Conservation (phyloP, 768 basidiomycete genomes). For the Phaffia australis region DNA sequence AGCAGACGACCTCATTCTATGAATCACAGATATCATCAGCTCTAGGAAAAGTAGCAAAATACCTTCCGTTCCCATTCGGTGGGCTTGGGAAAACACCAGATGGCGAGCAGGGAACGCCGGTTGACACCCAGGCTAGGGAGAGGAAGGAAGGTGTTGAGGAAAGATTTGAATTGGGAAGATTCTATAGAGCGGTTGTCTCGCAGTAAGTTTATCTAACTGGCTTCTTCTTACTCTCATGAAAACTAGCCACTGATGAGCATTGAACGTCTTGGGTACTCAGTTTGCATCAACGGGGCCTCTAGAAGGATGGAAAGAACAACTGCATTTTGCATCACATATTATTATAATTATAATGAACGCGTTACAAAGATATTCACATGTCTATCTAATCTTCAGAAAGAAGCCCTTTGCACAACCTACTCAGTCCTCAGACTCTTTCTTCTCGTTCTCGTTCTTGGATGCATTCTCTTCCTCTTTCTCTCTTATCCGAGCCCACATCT, state of each 20-base stretch:
- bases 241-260: no score
- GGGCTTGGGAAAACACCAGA: neutral
- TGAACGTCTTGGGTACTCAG: no score
- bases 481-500: no score
- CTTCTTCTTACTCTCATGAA: no score
- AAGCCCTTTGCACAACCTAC: no score
- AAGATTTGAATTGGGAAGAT: constrained; percentile 23
- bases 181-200: constrained; percentile 23
- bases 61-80: constrained; percentile 1
- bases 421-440: neutral
- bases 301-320: no score
- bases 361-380: no score
- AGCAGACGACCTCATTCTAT: neutral
- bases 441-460: neutral
- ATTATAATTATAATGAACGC: no score
- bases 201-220: constrained; percentile 12
- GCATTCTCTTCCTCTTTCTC: neutral
- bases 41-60: neutral
- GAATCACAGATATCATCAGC: constrained; percentile 13
- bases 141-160: constrained; percentile 21
- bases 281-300: no score
- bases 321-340: no score
- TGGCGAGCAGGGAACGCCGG: neutral
- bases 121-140: constrained; percentile 9
- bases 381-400: no score